These are phyloP conservation scores for Aspergillus latus DNA, from an alignment of 2,329 filamentous ascomycete species.

Conservation along the genomic window DNA sequence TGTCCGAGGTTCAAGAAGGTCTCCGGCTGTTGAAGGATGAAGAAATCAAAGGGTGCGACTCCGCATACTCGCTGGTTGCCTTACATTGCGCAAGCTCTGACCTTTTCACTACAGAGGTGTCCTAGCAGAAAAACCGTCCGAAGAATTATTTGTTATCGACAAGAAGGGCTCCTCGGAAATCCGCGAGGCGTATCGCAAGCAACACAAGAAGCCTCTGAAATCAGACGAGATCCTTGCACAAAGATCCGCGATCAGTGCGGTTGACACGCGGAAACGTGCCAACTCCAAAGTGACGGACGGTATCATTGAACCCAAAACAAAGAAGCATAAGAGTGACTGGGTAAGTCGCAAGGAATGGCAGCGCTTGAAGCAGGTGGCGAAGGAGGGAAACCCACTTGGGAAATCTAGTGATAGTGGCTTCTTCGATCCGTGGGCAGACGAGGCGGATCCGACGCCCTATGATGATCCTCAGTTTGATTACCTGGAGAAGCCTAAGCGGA, in stretches of 20 bases:
- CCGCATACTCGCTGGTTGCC: not conserved
- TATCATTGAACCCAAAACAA: conserved; percentile 64
- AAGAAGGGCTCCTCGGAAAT: conserved; percentile 68
- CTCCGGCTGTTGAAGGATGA: conserved; percentile 83
- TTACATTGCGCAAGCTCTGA: conserved; percentile 1
- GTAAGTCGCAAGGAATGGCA: conserved; percentile 81
- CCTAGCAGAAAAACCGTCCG: conserved; percentile 76
- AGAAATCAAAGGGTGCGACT: conserved; percentile 76
- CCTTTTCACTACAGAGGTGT: conserved; percentile 64
- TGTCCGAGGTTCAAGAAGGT: conserved; percentile 79
- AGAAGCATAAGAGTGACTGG: conserved; percentile 75
- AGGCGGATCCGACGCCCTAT: conserved; percentile 39
- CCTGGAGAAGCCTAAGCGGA: conserved; percentile 63
- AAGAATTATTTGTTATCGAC: conserved; percentile 84
- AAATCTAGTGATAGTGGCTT: conserved; percentile 57
- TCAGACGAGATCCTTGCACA: conserved; percentile 87
- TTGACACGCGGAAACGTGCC: conserved; percentile 74
- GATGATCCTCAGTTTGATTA: conserved; percentile 62
- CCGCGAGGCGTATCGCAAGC: conserved; percentile 63
- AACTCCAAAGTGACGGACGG: conserved; percentile 71
- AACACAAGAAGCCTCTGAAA: conserved; percentile 78
- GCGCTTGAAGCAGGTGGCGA: conserved; percentile 74
- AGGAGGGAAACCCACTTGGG: conserved; percentile 55
- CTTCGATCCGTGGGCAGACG: conserved; percentile 77
- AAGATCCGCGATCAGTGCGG: conserved; percentile 76